These are phyloP conservation scores for Neonectria coccinea DNA, from an alignment of 2,329 filamentous ascomycete genomes.

Conservation along the genomic window DNA sequence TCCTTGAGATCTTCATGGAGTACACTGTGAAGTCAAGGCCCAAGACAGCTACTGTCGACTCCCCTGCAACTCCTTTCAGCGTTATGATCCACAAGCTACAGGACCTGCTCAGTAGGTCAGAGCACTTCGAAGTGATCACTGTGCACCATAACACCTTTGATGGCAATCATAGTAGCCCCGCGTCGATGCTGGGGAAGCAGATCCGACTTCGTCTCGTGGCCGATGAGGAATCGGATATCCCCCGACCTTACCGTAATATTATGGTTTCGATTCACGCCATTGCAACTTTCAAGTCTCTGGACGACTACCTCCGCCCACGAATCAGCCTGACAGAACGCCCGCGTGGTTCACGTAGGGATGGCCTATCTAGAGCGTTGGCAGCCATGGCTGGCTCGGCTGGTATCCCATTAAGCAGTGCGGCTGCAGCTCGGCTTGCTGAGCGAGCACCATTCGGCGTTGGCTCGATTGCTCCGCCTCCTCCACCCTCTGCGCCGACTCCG, in stretches of 20 bases:
- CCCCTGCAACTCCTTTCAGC: conserved; percentile 86
- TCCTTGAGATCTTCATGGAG: conserved; percentile 94
- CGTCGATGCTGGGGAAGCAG: conserved; percentile 97
- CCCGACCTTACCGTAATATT: conserved; percentile 87
- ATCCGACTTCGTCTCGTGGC: conserved; percentile 89
- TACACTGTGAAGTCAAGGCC: conserved; percentile 73
- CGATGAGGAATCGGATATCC: conserved; percentile 91
- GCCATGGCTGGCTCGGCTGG: conserved; percentile 80
- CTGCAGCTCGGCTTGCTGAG: conserved; percentile 61
- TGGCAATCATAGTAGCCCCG: conserved; percentile 87
- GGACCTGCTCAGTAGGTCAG: conserved; percentile 93
- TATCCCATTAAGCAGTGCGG: conserved; percentile 63
- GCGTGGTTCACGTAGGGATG: conserved; percentile 70
- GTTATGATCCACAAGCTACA: conserved; percentile 94
- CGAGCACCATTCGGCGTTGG: conserved; percentile 54
- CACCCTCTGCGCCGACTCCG: conserved; percentile 53
- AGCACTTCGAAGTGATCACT: conserved; percentile 97
- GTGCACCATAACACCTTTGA: conserved; percentile 94
- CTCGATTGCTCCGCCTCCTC: conserved; percentile 52
- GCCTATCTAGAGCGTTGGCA: conserved; percentile 76
- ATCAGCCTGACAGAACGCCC: conserved; percentile 82
- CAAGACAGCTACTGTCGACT: conserved; percentile 73
- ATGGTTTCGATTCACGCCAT: conserved; percentile 99
- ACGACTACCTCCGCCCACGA: conserved; percentile 93
- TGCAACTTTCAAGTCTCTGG: conserved; percentile 94